Conservation (phyloP, 306 rosid species). For the Medicago ruthenica region DNA sequence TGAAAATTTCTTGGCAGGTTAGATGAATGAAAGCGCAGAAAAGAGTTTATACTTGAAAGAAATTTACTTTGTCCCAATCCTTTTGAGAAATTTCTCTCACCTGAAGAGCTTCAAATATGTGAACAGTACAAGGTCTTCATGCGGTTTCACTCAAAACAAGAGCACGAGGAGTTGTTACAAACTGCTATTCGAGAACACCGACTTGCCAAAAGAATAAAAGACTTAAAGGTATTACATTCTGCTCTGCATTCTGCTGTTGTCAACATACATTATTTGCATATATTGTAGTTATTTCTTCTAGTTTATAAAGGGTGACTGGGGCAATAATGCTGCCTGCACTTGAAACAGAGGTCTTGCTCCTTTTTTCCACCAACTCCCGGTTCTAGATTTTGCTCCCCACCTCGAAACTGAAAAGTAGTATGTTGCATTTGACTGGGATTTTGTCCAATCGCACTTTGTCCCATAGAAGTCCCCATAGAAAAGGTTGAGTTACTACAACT, state of each 20-base stretch:
- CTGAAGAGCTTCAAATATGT: slow-evolving; percentile 76
- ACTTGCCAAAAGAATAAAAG: slow-evolving; percentile 69
- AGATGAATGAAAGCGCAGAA: slow-evolving; percentile 87
- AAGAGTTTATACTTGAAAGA: slow-evolving; percentile 75
- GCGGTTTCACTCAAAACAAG: slow-evolving; percentile 82
- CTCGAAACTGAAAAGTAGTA: not conserved
- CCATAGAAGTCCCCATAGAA: not conserved
- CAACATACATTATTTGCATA: slow-evolving; percentile 15
- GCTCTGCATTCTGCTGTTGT: not conserved
- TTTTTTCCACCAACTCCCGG: not conserved
- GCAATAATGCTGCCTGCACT: not conserved
- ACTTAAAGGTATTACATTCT: slow-evolving; percentile 72
- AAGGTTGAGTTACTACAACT: not conserved
- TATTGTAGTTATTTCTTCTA: slow-evolving; percentile 23
- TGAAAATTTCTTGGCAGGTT: slow-evolving; percentile 67
- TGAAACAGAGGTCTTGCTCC: not conserved
- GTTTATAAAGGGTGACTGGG: slow-evolving; percentile 14
- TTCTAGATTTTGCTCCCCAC: not conserved
- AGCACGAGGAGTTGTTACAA: slow-evolving; percentile 67
- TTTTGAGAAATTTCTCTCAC: slow-evolving; percentile 65
- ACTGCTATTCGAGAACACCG: slow-evolving; percentile 75
- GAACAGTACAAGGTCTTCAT: slow-evolving; percentile 69
- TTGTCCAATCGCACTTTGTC: not conserved
- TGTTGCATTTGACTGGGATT: not conserved
- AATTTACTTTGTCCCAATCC: slow-evolving; percentile 78